Conservation (phyloP, 805 yeast species). For the Yarrowia hollandica region DNA sequence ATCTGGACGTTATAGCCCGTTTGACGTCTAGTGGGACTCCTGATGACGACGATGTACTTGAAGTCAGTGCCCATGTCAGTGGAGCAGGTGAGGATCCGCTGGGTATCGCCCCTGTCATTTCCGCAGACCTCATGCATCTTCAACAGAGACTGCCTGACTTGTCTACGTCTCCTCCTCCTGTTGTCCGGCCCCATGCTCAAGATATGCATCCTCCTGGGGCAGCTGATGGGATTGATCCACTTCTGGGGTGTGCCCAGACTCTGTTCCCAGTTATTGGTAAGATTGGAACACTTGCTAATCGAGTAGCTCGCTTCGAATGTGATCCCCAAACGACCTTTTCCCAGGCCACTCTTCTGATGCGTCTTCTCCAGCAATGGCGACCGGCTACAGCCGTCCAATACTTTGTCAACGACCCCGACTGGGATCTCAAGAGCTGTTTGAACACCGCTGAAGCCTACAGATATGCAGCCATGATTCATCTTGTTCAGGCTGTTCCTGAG, state of each 20-base stretch:
- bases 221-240: constrained; percentile 56
- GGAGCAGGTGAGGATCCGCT: not conserved
- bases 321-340: constrained; percentile 50
- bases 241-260: constrained; percentile 66
- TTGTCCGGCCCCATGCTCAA: not conserved
- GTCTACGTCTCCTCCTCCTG: not conserved
- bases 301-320: constrained; percentile 49
- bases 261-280: constrained; percentile 64
- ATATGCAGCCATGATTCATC: constrained; percentile 56
- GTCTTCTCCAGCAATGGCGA: constrained; percentile 57
- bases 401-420: constrained; percentile 46
- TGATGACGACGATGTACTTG: constrained; percentile 42
- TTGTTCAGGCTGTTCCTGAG: constrained; percentile 73
- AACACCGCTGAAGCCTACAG: constrained; percentile 73
- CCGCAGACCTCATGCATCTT: not conserved
- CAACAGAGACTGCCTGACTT: not conserved
- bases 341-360: constrained; percentile 55
- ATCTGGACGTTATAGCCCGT: constrained; percentile 65
- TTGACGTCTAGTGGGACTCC: constrained; percentile 48
- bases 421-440: constrained; percentile 60
- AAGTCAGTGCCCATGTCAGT: not conserved
- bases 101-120: not conserved
- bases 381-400: constrained; percentile 48
- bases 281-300: constrained; percentile 57
- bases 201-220: constrained; percentile 23